Conservation (phyloP, 83 land plant species). For the Picea mariana region DNA sequence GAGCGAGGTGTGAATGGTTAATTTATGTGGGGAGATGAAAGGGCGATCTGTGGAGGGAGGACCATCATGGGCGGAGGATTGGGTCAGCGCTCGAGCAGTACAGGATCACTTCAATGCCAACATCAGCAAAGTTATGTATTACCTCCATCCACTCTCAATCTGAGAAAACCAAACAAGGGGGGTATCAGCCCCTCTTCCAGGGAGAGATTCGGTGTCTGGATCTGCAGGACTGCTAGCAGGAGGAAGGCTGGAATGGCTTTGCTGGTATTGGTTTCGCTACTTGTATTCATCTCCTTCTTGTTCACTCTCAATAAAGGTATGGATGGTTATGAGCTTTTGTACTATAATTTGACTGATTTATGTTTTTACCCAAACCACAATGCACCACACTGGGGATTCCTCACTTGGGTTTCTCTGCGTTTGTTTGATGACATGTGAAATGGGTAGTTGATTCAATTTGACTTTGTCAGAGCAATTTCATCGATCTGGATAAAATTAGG, state of each 20-base stretch:
- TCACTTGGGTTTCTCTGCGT: constrained; percentile 8
- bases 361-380: neutral
- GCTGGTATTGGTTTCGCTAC: constrained; percentile 34
- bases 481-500: neutral
- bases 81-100: constrained; percentile 68
- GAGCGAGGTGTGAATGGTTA: neutral
- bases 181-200: neutral
- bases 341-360: neutral
- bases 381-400: neutral
- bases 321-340: too few relatives aligned
- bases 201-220: constrained; percentile 34
- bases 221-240: constrained; percentile 35
- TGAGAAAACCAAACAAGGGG: constrained; percentile 29
- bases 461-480: neutral
- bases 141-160: constrained; percentile 24
- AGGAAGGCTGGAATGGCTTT: constrained; percentile 52
- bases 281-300: constrained; percentile 32
- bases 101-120: constrained; percentile 57
- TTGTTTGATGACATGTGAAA: neutral
- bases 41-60: constrained; percentile 22
- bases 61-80: constrained; percentile 52
- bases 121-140: constrained; percentile 18
- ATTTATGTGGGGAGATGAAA: constrained; percentile 44
- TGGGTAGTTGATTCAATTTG: neutral
- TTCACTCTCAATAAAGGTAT: constrained; percentile 9